phyloP scores from a whole-genome alignment of 345 rosid genomes.

The Citrus medica region DNA sequence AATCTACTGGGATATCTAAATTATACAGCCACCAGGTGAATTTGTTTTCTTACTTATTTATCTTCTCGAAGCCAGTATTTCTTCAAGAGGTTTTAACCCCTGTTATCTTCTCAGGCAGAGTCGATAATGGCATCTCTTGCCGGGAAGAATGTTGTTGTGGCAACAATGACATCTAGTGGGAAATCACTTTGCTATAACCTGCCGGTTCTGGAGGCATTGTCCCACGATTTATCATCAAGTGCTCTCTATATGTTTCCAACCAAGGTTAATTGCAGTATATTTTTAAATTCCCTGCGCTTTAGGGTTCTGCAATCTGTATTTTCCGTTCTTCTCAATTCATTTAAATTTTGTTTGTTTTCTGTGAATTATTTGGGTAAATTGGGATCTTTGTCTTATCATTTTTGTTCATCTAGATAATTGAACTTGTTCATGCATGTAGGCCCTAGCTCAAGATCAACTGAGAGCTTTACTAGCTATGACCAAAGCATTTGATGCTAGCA shows the following conservation, averaged over 20 bases:
- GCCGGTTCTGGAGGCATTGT: constrained; percentile 82
- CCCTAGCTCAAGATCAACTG: constrained; percentile 94
- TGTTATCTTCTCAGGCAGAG: constrained; percentile 55
- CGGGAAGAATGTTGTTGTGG: constrained; percentile 77
- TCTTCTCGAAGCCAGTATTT: constrained; percentile 11
- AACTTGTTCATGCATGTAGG: constrained; percentile 47
- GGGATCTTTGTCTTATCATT: not conserved
- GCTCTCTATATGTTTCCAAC: constrained; percentile 94
- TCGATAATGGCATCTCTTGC: constrained; percentile 69
- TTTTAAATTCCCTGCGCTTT: constrained; percentile 9
- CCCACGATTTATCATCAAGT: constrained; percentile 60
- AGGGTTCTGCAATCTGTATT: not conserved
- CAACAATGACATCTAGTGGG: constrained; percentile 97
- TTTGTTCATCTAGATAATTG: not conserved
- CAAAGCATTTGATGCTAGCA: constrained; percentile 42
- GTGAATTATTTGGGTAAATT: not conserved
- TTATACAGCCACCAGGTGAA: constrained; percentile 89
- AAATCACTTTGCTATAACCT: constrained; percentile 96
- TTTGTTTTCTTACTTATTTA: constrained; percentile 6
- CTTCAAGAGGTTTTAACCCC: constrained; percentile 9
- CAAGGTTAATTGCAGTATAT: constrained; percentile 47
- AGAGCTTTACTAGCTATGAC: constrained; percentile 59
- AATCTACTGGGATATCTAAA: constrained; percentile 59
- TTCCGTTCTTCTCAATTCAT: not conserved
- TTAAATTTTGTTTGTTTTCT: not conserved